Percentiles rank a stretch among this genome's conserved stretches.
Evolutionary conservation across 2,329 filamentous ascomycete genomes (phyloP).

Genomic region (Cyphellophora europaea): DNA sequence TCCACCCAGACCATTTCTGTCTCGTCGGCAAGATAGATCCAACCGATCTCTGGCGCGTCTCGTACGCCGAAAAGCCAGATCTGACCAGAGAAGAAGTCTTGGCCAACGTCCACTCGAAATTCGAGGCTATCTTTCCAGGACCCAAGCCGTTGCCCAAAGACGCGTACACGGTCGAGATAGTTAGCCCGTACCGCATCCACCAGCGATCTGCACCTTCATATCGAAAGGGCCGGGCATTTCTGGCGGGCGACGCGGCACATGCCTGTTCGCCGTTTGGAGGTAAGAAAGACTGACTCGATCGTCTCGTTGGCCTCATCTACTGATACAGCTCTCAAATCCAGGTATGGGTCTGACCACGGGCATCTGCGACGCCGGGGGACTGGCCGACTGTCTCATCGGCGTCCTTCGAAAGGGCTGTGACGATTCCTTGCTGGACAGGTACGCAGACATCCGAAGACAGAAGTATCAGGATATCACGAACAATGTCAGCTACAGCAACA

Average conservation of each 20-base stretch:
- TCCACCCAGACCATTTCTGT: constrained; percentile 52
- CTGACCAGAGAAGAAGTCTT: constrained; percentile 46
- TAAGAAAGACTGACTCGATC: constrained; percentile 6
- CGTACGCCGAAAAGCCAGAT: constrained; percentile 49
- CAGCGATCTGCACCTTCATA: constrained; percentile 50
- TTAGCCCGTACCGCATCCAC: constrained; percentile 53
- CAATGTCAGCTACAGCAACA: constrained; percentile 20
- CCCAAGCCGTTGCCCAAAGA: constrained; percentile 39
- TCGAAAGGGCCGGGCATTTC: constrained; percentile 46
- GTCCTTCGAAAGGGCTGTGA: constrained; percentile 29
- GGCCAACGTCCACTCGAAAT: constrained; percentile 45
- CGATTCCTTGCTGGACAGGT: constrained; percentile 33
- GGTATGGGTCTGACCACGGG: constrained; percentile 56
- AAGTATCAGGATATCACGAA: constrained; percentile 30
- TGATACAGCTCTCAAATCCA: constrained; percentile 30
- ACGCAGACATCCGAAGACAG: constrained; percentile 28
- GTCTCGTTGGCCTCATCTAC: not conserved
- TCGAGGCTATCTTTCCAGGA: constrained; percentile 49
- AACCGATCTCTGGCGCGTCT: constrained; percentile 54
- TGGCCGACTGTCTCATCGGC: constrained; percentile 48
- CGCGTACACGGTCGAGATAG: constrained; percentile 47
- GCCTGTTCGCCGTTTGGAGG: constrained; percentile 40
- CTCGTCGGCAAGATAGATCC: constrained; percentile 52
- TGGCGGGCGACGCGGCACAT: constrained; percentile 55
- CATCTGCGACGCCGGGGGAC: constrained; percentile 53